These are phyloP conservation scores for Cryptosporidium xiaoi DNA, from an alignment of 169 alveolate genomes.

Conservation along the genomic window DNA sequence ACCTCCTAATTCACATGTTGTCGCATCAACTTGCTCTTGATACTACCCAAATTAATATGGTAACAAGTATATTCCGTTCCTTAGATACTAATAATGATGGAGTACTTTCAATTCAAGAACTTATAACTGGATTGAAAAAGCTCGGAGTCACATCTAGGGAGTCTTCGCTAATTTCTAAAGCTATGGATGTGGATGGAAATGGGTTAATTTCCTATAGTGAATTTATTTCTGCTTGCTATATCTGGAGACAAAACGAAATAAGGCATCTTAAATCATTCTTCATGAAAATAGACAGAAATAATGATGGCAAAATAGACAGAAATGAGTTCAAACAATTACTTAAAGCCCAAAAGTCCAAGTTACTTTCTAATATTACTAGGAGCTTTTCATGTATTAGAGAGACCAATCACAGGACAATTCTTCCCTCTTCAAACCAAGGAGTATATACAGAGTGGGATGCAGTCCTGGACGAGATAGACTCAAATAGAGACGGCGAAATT, in stretches of 20 bases:
- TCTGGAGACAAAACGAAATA: constrained; percentile 53
- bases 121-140: constrained; percentile 2
- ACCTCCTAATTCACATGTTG: constrained; percentile 38
- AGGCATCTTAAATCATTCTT: constrained; percentile 53
- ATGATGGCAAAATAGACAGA: constrained; percentile 28
- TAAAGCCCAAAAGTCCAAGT: constrained; percentile 52
- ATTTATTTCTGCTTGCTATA: constrained; percentile 64
- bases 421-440: constrained; percentile 63
- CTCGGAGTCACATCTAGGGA: constrained; percentile 33
- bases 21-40: constrained; percentile 61
- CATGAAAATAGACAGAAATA: constrained; percentile 40
- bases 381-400: constrained; percentile 30
- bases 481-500: constrained; percentile 39
- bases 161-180: constrained; percentile 27
- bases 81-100: constrained; percentile 51
- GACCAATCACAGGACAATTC: constrained; percentile 33
- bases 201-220: constrained; percentile 64
- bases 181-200: constrained; percentile 65
- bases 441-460: constrained; percentile 65
- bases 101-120: constrained; percentile 12
- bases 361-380: constrained; percentile 45
- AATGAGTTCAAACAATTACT: constrained; percentile 51
- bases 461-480: constrained; percentile 43
- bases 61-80: constrained; percentile 36
- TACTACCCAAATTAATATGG: constrained; percentile 58